Evolutionary conservation across 345 rosid genomes (phyloP), one percentile per base, ranked within the genome.

Genomic region (Mangifera indica): DNA sequence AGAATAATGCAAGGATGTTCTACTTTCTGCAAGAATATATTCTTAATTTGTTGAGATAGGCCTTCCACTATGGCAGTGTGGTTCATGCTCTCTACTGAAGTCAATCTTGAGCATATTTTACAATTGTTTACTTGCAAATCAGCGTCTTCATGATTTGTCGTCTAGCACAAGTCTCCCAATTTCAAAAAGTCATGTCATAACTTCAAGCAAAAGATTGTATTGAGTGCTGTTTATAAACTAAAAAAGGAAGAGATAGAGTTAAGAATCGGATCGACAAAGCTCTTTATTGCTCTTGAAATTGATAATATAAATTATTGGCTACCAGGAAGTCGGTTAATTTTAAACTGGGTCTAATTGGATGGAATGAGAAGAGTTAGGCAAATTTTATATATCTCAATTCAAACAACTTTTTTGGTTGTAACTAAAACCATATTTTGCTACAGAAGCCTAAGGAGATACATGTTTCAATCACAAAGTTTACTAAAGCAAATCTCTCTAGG

Each of bases 181-280:
- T 40, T 63, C 68, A 67, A 64, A 60, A n/a, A 49, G 63, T 15
- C 69, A 37, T 4, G 34, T 69, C 44, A 58, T 52, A 6, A 1
- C 71, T 69, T 74, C 34, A 46, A 25, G 25, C 53, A 34, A 22
- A 13, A 52, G 70, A 7, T 61, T 42, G 26, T 1, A 37, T 37
- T 7, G 7, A 5, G 42, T 37, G 5, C 7, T 37, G 42, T 37
- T 37, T 37, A 37, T 37, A 37, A 37, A 37, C 42, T 6, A 7
- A 6, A 37, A 1, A 37, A 37, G 9, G 42, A 7, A 37, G 7
- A 7, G 42, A 37, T 37, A 5, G 40, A 7, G 42, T 37, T 37
- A 37, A 37, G 42, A 37, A 37, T 37, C 0, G 42, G 42, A 9
- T 37, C 42, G 42, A 37, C 42, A 37, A 37, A 5, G 9, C 8